Conservation (phyloP, 306 rosid genomes). For the Gastrolobium bilobum region DNA sequence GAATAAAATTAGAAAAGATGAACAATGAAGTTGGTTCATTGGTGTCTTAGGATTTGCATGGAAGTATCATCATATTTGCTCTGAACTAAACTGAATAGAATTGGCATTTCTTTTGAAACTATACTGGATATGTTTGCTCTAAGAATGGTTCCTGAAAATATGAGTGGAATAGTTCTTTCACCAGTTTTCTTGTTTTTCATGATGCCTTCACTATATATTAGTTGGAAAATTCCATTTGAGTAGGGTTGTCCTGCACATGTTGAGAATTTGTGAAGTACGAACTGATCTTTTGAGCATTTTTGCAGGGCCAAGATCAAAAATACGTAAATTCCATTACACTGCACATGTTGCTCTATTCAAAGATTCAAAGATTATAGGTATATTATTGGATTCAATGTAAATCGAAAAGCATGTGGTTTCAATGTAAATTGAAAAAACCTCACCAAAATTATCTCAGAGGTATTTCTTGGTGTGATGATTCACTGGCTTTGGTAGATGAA, state of each 20-base stretch:
- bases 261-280: background rate
- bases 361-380: no score
- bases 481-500: constrained; percentile 89
- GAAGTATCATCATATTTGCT: constrained; percentile 4
- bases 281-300: constrained; percentile 28
- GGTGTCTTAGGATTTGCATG: background rate
- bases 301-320: constrained; percentile 93
- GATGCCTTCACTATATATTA: background rate
- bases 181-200: background rate
- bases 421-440: no score
- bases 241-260: background rate
- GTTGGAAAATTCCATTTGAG: background rate
- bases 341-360: no score
- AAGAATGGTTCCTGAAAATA: constrained; percentile 11
- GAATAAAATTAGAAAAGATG: background rate
- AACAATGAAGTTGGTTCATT: constrained; percentile 2
- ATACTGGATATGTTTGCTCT: background rate
- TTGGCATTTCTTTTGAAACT: constrained; percentile 5
- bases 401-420: no score
- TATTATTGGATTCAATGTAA: no score
- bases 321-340: no score
- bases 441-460: no score
- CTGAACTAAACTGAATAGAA: constrained; percentile 8
- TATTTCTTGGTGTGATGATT: constrained; percentile 94
- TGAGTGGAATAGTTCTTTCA: background rate